Conservation (phyloP, 2,329 filamentous ascomycete species). For the Colletotrichum siamense region DNA sequence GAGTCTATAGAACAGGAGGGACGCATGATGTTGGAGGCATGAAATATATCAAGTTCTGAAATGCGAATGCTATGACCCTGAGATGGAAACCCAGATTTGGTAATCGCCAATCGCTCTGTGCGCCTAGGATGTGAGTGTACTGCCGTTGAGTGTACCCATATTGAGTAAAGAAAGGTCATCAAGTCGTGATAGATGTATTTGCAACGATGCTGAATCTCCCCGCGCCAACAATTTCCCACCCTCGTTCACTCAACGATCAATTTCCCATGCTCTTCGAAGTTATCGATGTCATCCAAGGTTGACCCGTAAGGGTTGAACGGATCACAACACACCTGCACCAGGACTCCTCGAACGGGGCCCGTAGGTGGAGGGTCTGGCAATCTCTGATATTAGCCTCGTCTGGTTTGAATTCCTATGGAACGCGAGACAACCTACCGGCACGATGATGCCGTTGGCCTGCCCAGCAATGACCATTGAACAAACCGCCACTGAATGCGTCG, state of each 20-base stretch:
- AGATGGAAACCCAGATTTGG: not conserved
- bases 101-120: not conserved
- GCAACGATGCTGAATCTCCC: not conserved
- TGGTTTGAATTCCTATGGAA: not conserved
- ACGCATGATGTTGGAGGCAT: not conserved
- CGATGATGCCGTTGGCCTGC: not conserved
- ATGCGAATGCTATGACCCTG: not conserved
- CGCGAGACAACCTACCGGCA: not conserved
- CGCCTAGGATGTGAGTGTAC: not conserved
- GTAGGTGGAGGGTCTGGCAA: constrained; percentile 27
- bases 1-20: not conserved
- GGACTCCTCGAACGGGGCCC: constrained; percentile 35
- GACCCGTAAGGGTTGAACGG: constrained; percentile 31
- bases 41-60: not conserved
- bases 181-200: not conserved
- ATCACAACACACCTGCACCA: constrained; percentile 38
- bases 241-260: not conserved
- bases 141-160: not conserved
- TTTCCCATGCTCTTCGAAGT: constrained; percentile 30
- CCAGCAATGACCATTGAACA: constrained; percentile 13
- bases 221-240: not conserved
- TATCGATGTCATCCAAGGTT: constrained; percentile 25
- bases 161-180: not conserved
- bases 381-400: not conserved
- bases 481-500: not conserved